Conservation (phyloP, 2,329 filamentous ascomycete genomes). For the Drechslerella coelobrocha region DNA sequence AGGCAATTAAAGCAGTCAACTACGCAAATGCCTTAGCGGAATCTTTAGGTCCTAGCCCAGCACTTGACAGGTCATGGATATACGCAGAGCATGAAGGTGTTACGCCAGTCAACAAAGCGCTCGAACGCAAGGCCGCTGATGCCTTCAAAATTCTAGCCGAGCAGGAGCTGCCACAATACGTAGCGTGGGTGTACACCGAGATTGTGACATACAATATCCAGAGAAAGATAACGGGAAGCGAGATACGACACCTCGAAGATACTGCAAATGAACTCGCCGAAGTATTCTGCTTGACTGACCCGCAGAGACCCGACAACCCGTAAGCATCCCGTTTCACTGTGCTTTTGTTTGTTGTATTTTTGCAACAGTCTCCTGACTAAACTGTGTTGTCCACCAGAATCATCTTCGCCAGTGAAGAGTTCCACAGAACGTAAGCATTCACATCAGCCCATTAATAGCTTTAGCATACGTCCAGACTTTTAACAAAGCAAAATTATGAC, state of each 20-base stretch:
- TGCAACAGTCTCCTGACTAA: conserved; percentile 69
- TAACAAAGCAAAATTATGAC: no score
- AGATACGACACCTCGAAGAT: conserved; percentile 66
- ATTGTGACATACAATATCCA: conserved; percentile 70
- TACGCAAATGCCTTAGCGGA: conserved; percentile 74
- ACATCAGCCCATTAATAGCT: conserved; percentile 64
- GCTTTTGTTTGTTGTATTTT: not conserved
- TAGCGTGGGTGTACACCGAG: conserved; percentile 72
- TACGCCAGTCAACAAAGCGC: conserved; percentile 65
- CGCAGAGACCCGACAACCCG: conserved; percentile 73
- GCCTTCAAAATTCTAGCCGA: conserved; percentile 70
- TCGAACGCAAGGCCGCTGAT: conserved; percentile 69
- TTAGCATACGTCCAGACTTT: conserved; percentile 62
- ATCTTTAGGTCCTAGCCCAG: conserved; percentile 59
- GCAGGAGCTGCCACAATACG: conserved; percentile 75
- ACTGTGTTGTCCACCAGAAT: conserved; percentile 67
- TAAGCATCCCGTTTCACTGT: not conserved
- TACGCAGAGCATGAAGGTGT: conserved; percentile 64
- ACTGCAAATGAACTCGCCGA: conserved; percentile 74
- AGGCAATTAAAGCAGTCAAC: conserved; percentile 72
- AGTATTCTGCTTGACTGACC: conserved; percentile 78
- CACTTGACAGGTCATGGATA: conserved; percentile 63
- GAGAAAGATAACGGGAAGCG: conserved; percentile 71
- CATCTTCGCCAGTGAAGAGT: conserved; percentile 26
- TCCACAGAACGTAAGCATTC: conserved; percentile 35